Evolutionary conservation across 2,329 filamentous ascomycete species (phyloP).

Genomic region (Colletotrichum lentis): DNA sequence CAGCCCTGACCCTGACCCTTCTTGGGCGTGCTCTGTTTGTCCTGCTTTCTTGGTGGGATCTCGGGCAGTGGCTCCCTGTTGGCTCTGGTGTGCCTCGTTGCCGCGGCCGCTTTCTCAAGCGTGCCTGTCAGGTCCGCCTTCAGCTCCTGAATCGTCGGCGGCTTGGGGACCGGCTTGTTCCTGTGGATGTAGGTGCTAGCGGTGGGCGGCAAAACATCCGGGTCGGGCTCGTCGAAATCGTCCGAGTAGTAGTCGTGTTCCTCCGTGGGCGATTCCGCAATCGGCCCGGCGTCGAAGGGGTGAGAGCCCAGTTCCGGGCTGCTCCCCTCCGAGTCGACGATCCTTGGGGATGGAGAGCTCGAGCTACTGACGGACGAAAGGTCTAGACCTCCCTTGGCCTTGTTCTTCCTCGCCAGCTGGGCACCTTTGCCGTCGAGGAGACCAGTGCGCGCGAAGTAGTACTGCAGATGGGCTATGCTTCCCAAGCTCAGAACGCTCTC

Average conservation of each 20-base stretch:
- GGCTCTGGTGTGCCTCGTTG: conserved; percentile 67
- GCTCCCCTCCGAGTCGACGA: conserved; percentile 60
- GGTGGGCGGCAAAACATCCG: conserved; percentile 91
- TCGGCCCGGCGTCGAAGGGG: conserved; percentile 48
- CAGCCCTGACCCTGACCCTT: conserved; percentile 68
- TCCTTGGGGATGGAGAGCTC: conserved; percentile 48
- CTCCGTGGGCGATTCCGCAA: conserved; percentile 60
- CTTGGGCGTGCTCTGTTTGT: conserved; percentile 25
- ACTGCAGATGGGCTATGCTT: conserved; percentile 96
- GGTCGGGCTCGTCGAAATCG: conserved; percentile 71
- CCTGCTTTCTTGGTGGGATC: conserved; percentile 1
- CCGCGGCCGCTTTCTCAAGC: conserved; percentile 73
- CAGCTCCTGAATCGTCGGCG: conserved; percentile 82
- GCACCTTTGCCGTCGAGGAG: conserved; percentile 92
- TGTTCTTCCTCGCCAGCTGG: conserved; percentile 78
- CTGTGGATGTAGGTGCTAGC: conserved; percentile 94
- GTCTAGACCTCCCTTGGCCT: conserved; percentile 67
- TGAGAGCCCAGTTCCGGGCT: conserved; percentile 63
- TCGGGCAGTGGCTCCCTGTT: conserved; percentile 43
- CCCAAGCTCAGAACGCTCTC: conserved; percentile 97
- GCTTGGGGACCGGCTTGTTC: conserved; percentile 81
- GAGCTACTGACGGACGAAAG: conserved; percentile 56
- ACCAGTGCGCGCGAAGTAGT: conserved; percentile 96
- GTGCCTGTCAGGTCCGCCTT: conserved; percentile 72
- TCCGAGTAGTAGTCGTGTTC: conserved; percentile 62